Conservation (phyloP, 2,329 filamentous ascomycete genomes). For the Simplicillium sp. region DNA sequence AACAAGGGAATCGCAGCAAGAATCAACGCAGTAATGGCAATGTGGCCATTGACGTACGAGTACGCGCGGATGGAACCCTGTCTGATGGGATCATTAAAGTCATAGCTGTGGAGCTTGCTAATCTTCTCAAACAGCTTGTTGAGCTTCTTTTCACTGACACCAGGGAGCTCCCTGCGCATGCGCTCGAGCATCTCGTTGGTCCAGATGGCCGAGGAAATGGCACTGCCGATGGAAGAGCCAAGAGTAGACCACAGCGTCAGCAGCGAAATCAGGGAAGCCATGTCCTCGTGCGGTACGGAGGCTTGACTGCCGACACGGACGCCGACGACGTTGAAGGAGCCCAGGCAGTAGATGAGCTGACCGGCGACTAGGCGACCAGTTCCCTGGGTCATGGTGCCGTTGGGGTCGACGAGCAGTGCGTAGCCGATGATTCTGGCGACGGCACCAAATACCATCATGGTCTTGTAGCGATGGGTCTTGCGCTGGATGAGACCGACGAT, state of each 20-base stretch:
- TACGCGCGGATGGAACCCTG: constrained; percentile 19
- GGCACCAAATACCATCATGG: constrained; percentile 23
- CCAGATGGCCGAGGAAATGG: constrained; percentile 26
- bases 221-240: constrained; percentile 21
- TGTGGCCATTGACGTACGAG: constrained; percentile 11
- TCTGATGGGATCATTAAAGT: constrained; percentile 11
- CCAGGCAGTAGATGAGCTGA: constrained; percentile 26
- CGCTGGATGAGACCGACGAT: constrained; percentile 25
- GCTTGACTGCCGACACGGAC: constrained; percentile 28
- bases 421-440: too few species aligned
- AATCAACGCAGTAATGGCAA: constrained; percentile 19
- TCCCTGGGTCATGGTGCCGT: constrained; percentile 19
- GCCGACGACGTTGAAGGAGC: constrained; percentile 28
- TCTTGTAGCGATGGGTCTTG: constrained; percentile 29
- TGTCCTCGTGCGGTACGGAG: constrained; percentile 31
- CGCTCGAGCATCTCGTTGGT: constrained; percentile 19
- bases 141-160: constrained; percentile 10
- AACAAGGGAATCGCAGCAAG: constrained; percentile 21
- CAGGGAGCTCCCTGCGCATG: constrained; percentile 15
- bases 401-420: constrained; percentile 18
- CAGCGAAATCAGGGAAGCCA: constrained; percentile 26
- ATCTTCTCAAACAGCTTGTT: constrained; percentile 3
- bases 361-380: constrained; percentile 21
- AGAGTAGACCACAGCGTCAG: constrained; percentile 24
- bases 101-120: constrained; percentile 4